Evolutionary conservation across 768 basidiomycete species (phyloP).

Genomic region (Calocybe gangraenosa): DNA sequence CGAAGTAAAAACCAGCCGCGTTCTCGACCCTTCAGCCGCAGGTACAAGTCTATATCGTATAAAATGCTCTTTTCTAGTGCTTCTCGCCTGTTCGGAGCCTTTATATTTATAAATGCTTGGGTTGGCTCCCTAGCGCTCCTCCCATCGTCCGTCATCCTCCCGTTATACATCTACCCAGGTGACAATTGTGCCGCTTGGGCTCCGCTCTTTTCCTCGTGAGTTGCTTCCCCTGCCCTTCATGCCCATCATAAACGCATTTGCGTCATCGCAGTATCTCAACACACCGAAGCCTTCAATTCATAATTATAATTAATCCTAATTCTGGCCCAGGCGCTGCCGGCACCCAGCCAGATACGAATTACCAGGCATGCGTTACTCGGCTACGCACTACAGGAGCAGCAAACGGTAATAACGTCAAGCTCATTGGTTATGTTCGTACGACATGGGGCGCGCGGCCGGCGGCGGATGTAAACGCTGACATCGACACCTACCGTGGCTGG

Average conservation of each 20-base stretch:
- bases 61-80: not conserved
- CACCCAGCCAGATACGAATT: conserved; percentile 25
- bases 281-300: conserved; percentile 23
- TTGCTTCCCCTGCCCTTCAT: not conserved
- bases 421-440: conserved; percentile 30
- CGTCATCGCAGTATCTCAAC: conserved; percentile 19
- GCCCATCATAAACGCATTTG: not conserved
- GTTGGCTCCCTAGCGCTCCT: conserved; percentile 14
- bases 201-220: conserved; percentile 22
- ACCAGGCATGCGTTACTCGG: conserved; percentile 24
- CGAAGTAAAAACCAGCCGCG: no score
- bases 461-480: conserved; percentile 21
- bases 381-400: conserved; percentile 11
- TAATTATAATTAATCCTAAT: conserved; percentile 27
- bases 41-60: no score
- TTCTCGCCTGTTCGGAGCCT: not conserved
- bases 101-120: conserved; percentile 7
- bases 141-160: conserved; percentile 25
- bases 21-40: no score
- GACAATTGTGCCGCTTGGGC: conserved; percentile 22
- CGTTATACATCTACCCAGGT: conserved; percentile 28
- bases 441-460: conserved; percentile 17
- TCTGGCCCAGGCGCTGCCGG: conserved; percentile 24
- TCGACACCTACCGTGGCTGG: conserved; percentile 29
- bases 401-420: conserved; percentile 20